phyloP scores from a whole-genome alignment of 805 yeast species.

The Ascoidea tarda region DNA sequence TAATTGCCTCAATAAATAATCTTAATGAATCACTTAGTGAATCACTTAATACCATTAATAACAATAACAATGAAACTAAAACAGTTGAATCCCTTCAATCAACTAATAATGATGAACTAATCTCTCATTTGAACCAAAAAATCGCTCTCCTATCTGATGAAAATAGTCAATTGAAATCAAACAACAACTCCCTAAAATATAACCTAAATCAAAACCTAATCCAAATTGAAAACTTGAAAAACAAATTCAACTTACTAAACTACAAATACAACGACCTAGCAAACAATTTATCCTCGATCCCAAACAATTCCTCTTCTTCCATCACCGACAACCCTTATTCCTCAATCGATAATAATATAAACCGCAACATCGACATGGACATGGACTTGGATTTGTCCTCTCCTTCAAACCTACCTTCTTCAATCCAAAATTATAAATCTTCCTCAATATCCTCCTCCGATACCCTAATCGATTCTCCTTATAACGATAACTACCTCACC shows the following conservation, averaged over 20 bases:
- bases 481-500: neutral
- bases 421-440: neutral
- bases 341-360: neutral
- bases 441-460: neutral
- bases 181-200: neutral
- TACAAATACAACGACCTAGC: neutral
- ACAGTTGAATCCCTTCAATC: too few species aligned
- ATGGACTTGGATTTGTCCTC: neutral
- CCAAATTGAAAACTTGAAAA: too few species aligned
- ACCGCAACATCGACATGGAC: neutral
- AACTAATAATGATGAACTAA: too few species aligned
- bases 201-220: too few species aligned
- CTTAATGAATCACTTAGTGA: too few species aligned
- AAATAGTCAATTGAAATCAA: too few species aligned
- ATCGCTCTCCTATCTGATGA: too few species aligned
- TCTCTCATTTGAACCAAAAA: too few species aligned
- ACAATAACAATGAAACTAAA: too few species aligned
- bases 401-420: neutral
- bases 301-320: neutral
- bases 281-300: neutral
- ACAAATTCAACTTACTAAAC: too few species aligned
- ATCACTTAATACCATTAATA: too few species aligned
- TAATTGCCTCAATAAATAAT: too few species aligned
- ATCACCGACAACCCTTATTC: neutral
- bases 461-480: neutral